These are phyloP conservation scores for Penicillium digitatum DNA, from an alignment of 2,329 filamentous ascomycete genomes.

Conservation along the genomic window DNA sequence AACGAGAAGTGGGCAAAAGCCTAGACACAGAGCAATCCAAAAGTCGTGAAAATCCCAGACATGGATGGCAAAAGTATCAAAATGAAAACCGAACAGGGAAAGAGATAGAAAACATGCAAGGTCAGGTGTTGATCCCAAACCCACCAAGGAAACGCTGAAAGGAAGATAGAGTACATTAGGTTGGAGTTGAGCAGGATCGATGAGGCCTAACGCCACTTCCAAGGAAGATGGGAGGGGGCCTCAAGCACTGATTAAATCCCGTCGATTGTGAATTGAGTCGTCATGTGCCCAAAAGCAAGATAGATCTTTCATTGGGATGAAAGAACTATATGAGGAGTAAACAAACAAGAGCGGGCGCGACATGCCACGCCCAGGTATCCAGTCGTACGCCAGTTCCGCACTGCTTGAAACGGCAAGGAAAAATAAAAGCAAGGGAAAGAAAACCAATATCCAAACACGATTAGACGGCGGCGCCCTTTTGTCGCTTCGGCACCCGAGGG, in stretches of 20 bases:
- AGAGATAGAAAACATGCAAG: slow-evolving; percentile 17
- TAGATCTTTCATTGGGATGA: not conserved
- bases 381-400: slow-evolving; percentile 30
- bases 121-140: slow-evolving; percentile 17
- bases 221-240: slow-evolving; percentile 5
- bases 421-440: slow-evolving; percentile 8
- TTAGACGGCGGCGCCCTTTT: slow-evolving; percentile 42
- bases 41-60: slow-evolving; percentile 21
- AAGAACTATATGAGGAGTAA: slow-evolving; percentile 15
- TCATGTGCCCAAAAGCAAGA: slow-evolving; percentile 18
- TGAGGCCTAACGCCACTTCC: slow-evolving; percentile 11
- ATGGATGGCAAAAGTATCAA: slow-evolving; percentile 14
- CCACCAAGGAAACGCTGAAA: slow-evolving; percentile 27
- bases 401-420: slow-evolving; percentile 21
- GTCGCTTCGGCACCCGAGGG: slow-evolving; percentile 46
- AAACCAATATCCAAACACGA: slow-evolving; percentile 13
- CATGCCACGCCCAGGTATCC: slow-evolving; percentile 27
- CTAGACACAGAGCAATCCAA: slow-evolving; percentile 17
- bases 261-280: slow-evolving; percentile 16
- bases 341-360: slow-evolving; percentile 14
- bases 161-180: slow-evolving; percentile 31
- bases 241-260: slow-evolving; percentile 17
- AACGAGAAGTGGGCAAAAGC: slow-evolving; percentile 12
- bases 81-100: slow-evolving; percentile 7
- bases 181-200: slow-evolving; percentile 21